phyloP scores from a whole-genome alignment of 805 yeast species.

The Saccharomycopsis fibuligera region DNA sequence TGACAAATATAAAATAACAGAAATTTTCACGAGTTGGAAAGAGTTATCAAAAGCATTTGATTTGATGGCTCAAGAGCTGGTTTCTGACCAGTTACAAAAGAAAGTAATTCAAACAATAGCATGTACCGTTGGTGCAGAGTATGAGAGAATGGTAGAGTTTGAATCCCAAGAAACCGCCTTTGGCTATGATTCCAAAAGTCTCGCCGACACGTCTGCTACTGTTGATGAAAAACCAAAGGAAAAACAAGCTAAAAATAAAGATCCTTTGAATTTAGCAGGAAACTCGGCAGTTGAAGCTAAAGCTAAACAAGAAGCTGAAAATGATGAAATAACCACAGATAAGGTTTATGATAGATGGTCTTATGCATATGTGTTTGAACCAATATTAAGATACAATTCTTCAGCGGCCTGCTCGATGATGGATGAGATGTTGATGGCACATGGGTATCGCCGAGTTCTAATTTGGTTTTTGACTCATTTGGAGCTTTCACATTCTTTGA shows the following conservation, averaged over 20 bases:
- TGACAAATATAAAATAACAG: neutral
- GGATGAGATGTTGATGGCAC: conserved; percentile 67
- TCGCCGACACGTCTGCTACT: neutral
- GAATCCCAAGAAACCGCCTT: neutral
- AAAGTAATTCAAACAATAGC: neutral
- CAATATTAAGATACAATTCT: conserved; percentile 45
- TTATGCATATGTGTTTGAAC: conserved; percentile 36
- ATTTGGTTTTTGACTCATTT: conserved; percentile 66
- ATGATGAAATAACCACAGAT: conserved; percentile 1
- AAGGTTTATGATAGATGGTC: conserved; percentile 1
- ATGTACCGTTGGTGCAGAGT: neutral
- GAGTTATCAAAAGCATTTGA: neutral
- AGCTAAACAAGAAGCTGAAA: neutral
- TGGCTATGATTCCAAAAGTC: neutral
- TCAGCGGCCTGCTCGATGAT: conserved; percentile 47
- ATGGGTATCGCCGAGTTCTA: conserved; percentile 53
- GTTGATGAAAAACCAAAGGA: neutral
- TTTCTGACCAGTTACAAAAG: neutral
- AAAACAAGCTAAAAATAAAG: neutral
- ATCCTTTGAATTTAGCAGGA: too few species aligned
- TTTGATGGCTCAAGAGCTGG: conserved; percentile 1
- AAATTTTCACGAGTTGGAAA: neutral
- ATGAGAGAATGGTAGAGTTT: neutral
- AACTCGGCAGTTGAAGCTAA: too few species aligned
- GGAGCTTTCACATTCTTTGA: conserved; percentile 46